Evolutionary conservation across 208 protist genomes (phyloP).

Genomic region (Wallacemonas sp.): DNA sequence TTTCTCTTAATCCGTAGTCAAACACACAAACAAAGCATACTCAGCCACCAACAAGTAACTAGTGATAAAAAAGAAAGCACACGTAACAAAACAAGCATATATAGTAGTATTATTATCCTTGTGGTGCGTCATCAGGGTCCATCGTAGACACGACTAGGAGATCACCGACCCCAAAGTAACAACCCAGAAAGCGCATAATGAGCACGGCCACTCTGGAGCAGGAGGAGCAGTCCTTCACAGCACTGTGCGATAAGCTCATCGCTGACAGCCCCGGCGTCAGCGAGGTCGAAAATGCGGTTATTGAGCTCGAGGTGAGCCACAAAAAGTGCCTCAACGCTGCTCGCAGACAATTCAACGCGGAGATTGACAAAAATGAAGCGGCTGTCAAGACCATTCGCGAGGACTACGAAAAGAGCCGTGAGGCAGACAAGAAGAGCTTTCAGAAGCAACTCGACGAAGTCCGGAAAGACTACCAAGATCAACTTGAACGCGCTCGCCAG

Average conservation of each 20-base stretch:
- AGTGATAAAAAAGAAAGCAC: too few species aligned
- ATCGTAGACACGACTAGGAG: conserved; percentile 12
- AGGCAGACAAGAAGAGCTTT: conserved; percentile 21
- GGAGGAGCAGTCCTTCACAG: conserved; percentile 23
- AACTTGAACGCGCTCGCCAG: conserved; percentile 21
- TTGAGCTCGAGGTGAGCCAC: conserved; percentile 35
- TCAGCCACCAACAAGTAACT: too few species aligned
- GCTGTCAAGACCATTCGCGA: conserved; percentile 12
- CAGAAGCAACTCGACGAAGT: conserved; percentile 22
- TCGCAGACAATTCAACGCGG: conserved; percentile 36
- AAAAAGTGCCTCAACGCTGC: conserved; percentile 37
- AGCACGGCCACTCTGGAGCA: conserved; percentile 10
- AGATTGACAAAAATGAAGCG: conserved; percentile 24
- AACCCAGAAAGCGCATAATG: not conserved
- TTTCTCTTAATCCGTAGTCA: too few species aligned
- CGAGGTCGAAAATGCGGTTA: conserved; percentile 28
- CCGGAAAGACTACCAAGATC: conserved; percentile 28
- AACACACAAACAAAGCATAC: too few species aligned
- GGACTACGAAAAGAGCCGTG: conserved; percentile 18
- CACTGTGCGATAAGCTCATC: conserved; percentile 30
- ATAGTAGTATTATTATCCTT: too few species aligned
- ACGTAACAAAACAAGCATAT: too few species aligned
- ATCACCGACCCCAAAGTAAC: not conserved
- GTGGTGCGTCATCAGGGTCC: too few species aligned
- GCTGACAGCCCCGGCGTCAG: conserved; percentile 16